phyloP scores from a whole-genome alignment of 1,139 yeast genomes.

The Diutina rugosa region DNA sequence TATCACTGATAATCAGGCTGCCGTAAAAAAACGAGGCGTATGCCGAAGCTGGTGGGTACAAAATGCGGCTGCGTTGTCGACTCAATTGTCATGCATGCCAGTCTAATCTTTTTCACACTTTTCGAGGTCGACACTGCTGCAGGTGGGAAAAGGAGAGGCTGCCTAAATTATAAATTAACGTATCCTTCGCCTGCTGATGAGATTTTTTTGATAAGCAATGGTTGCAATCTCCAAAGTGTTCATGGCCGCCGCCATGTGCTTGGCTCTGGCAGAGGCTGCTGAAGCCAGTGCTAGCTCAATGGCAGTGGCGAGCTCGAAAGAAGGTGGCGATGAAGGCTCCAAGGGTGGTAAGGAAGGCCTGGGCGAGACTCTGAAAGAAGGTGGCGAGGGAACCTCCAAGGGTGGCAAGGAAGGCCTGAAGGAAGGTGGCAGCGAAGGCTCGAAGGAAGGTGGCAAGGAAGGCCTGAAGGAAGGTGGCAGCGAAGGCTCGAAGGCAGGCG shows the following conservation, averaged over 20 bases:
- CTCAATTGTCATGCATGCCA: neutral
- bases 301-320: neutral
- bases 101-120: neutral
- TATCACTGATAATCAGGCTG: no score
- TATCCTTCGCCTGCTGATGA: neutral
- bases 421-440: neutral
- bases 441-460: neutral
- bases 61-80: neutral
- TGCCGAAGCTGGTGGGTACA: neutral
- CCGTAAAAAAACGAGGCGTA: neutral
- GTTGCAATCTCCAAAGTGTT: neutral
- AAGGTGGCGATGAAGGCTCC: neutral
- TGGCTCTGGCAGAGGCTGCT: neutral
- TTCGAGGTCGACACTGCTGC: neutral
- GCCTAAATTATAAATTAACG: neutral
- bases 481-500: neutral
- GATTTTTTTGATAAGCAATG: neutral
- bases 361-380: neutral
- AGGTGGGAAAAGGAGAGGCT: neutral
- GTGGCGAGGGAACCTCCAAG: neutral
- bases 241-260: neutral
- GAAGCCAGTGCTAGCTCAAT: neutral
- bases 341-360: neutral
- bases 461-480: neutral
- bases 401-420: neutral